These are phyloP conservation scores for Penstemon davidsonii DNA, from an alignment of 257 asterid genomes.

Conservation along the genomic window DNA sequence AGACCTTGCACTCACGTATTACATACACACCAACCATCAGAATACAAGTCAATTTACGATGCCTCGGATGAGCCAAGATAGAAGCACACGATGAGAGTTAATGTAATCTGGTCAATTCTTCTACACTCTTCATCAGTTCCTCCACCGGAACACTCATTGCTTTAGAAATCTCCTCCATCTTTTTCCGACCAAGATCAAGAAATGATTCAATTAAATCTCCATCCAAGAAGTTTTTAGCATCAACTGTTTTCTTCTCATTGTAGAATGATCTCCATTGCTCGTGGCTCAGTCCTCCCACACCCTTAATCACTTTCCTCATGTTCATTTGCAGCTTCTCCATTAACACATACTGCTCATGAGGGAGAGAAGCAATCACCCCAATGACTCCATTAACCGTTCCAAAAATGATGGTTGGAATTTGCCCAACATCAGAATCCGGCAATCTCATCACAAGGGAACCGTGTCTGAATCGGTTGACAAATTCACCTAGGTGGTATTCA, in stretches of 20 bases:
- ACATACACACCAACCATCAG: too few relatives aligned
- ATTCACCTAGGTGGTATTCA: conserved; percentile 96
- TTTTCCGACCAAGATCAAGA: conserved; percentile 71
- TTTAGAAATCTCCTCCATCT: conserved; percentile 79
- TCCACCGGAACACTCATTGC: conserved; percentile 72
- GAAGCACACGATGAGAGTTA: conserved; percentile 25
- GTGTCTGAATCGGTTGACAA: conserved; percentile 83
- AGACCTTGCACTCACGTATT: too few relatives aligned
- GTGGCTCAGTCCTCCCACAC: conserved; percentile 94
- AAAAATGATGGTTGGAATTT: conserved; percentile 89
- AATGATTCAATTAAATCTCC: conserved; percentile 94
- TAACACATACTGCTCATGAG: conserved; percentile 71
- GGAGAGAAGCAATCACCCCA: conserved; percentile 91
- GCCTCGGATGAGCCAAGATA: too few relatives aligned
- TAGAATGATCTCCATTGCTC: conserved; percentile 97
- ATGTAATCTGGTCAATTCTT: conserved; percentile 92
- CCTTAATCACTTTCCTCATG: conserved; percentile 85
- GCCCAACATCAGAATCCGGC: conserved; percentile 90
- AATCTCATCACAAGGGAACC: conserved; percentile 94
- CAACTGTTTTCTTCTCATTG: conserved; percentile 83
- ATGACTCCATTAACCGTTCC: conserved; percentile 93
- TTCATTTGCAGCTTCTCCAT: conserved; percentile 76
- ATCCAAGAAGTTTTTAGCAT: conserved; percentile 81
- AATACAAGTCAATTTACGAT: too few relatives aligned
- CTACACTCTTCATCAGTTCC: conserved; percentile 96